Evolutionary conservation across 2,329 filamentous ascomycete genomes (phyloP), one percentile per base, ranked within the genome.

Genomic region (Phialemonium atrogriseum): DNA sequence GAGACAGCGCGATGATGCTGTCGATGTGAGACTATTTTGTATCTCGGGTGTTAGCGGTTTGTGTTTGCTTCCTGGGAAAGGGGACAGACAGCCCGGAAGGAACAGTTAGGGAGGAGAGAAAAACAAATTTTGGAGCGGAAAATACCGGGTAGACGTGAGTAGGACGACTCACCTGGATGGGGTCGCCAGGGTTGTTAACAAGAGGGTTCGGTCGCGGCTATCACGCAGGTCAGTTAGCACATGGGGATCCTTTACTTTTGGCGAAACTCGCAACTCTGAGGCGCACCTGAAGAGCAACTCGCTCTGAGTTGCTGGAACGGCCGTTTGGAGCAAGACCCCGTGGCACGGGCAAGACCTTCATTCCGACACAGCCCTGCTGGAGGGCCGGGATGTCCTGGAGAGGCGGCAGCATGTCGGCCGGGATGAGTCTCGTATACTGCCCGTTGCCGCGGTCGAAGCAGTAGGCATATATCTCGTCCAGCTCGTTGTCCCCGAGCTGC

Each of bases 381-480:
- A 54, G 33, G 2, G 57, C 43, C 2, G 66, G 62, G 5, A 77
- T 53, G 26, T 64, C 60, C 5, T 51, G 42, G 20, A 67, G 45
- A 4, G 54, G 47, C 1, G 64, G 66, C 9, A 77, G 50, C 52
- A 62, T 56, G 38, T 78, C 73, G 0, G 67, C 72, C 0, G 70
- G 70, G 10, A 77, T 55, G 1, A 78, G 61, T 4, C 66, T 59
- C 5, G 73, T 75, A 36, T 62, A 68, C 27, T 58, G 52, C 4
- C 73, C 73, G 36, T 73, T 63, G 7, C 65, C 65, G 6, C 73
- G 61, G 31, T 68, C 62, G 32, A 69, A 62, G 40, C 62, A 73
- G 47, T 77, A 77, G 2, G 57, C 62, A 34, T 60, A 67, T n/a
- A n/a, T n/a, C n/a, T n/a, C n/a, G n/a, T n/a, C n/a, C n/a, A n/a